These are phyloP conservation scores for Saturnispora bothae DNA, from an alignment of 805 yeast species.

Conservation along the genomic window DNA sequence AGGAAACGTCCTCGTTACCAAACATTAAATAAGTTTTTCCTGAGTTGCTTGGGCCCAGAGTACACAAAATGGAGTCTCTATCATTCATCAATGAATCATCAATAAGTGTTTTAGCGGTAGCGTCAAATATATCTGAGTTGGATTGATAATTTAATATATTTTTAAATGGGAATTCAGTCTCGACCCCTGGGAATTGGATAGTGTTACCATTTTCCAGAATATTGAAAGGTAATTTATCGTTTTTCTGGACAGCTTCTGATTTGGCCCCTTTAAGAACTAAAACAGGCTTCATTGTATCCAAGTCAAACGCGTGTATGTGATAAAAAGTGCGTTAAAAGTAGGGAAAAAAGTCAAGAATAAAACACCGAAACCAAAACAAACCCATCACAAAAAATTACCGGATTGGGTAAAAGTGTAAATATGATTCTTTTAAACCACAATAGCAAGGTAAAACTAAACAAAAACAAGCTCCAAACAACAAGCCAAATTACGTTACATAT, in stretches of 20 bases:
- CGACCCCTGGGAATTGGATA: slow-evolving; percentile 14
- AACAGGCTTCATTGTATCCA: too few relatives aligned
- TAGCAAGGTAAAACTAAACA: too few relatives aligned
- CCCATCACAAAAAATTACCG: too few relatives aligned
- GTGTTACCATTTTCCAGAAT: slow-evolving; percentile 14
- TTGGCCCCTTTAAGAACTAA: too few relatives aligned
- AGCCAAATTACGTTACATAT: too few relatives aligned
- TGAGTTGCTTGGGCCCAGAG: slow-evolving; percentile 44
- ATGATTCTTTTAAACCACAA: too few relatives aligned
- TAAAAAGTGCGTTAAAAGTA: too few relatives aligned
- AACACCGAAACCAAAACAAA: neutral
- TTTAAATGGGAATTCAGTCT: neutral
- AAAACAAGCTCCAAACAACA: too few relatives aligned
- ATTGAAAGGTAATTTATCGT: slow-evolving; percentile 10
- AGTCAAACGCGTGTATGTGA: slow-evolving; percentile 12
- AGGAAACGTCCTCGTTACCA: slow-evolving; percentile 19
- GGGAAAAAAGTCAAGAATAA: too few relatives aligned
- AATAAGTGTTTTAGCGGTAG: slow-evolving; percentile 26
- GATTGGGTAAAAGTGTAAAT: too few relatives aligned
- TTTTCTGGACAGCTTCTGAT: neutral
- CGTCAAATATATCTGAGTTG: slow-evolving; percentile 12
- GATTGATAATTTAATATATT: slow-evolving; percentile 10
- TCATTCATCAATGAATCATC: slow-evolving; percentile 21
- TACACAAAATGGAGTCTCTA: slow-evolving; percentile 34
- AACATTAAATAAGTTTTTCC: slow-evolving; percentile 36